Evolutionary conservation across 2,329 filamentous ascomycete species (phyloP).

Genomic region (Didymella segeticola): DNA sequence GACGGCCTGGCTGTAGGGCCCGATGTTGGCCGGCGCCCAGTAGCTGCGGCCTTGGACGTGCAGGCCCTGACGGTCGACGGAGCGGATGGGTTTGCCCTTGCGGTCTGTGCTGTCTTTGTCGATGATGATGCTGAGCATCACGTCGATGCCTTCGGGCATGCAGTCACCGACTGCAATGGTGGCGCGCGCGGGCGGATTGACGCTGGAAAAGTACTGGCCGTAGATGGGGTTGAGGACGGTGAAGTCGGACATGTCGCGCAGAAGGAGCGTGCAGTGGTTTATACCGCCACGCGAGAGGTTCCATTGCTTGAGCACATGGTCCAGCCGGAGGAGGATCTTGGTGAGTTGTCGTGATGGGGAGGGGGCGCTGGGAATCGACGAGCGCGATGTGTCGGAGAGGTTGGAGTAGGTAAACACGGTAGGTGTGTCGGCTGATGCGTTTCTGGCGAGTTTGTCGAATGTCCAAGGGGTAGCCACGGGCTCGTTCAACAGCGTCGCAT

Average conservation of each 20-base stretch:
- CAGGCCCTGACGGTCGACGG: constrained; percentile 58
- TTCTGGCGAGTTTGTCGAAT: constrained; percentile 22
- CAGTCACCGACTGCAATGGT: constrained; percentile 78
- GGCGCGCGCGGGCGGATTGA: constrained; percentile 85
- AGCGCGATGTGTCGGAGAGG: constrained; percentile 22
- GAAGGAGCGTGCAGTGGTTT: constrained; percentile 65
- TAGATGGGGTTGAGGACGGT: constrained; percentile 77
- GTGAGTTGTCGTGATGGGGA: constrained; percentile 42
- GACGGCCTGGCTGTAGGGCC: constrained; percentile 92
- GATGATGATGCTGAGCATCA: constrained; percentile 65
- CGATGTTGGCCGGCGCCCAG: constrained; percentile 98
- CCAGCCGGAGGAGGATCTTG: constrained; percentile 49
- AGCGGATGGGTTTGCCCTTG: constrained; percentile 29
- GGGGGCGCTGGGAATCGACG: not conserved
- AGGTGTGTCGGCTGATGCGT: constrained; percentile 32
- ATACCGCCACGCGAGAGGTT: constrained; percentile 36
- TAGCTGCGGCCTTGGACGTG: constrained; percentile 95
- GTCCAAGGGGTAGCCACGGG: not conserved
- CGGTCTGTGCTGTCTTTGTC: constrained; percentile 22
- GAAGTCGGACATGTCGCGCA: constrained; percentile 84
- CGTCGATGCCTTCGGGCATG: constrained; percentile 66
- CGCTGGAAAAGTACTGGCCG: constrained; percentile 72
- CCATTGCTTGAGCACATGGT: constrained; percentile 32
- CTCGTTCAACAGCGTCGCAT: constrained; percentile 13
- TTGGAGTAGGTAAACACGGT: constrained; percentile 58